These are phyloP conservation scores for Lepiota brunneoincarnata DNA, from an alignment of 768 basidiomycete species.

Conservation along the genomic window DNA sequence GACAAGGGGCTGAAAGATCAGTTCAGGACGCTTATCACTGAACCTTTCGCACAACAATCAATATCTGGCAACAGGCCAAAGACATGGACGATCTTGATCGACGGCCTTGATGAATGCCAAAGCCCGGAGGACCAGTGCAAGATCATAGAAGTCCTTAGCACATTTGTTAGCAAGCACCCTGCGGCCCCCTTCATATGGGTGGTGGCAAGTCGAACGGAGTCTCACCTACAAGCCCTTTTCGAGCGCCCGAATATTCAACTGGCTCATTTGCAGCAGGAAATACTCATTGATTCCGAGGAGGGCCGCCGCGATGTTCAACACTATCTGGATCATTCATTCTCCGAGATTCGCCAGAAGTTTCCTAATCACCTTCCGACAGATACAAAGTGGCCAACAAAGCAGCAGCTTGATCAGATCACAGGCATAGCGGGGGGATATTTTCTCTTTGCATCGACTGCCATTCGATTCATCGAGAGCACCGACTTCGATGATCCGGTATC, in stretches of 20 bases:
- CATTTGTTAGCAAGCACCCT: background rate
- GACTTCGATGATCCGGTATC: background rate
- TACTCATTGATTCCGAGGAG: background rate
- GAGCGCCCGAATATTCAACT: too few species aligned
- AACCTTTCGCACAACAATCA: slow-evolving; percentile 3
- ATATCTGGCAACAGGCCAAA: too few species aligned
- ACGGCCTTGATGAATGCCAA: background rate
- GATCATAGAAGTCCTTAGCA: background rate
- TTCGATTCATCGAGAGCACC: background rate
- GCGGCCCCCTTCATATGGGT: background rate
- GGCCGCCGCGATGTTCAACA: background rate
- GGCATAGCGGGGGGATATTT: background rate
- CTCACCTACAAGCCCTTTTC: background rate
- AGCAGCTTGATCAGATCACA: background rate
- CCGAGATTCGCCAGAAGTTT: background rate
- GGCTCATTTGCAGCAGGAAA: background rate
- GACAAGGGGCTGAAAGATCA: slow-evolving; percentile 16
- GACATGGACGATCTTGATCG: background rate
- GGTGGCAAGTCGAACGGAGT: background rate
- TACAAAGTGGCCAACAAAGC: background rate
- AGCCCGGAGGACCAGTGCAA: background rate
- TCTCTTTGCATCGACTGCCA: background rate
- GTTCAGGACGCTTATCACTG: slow-evolving; percentile 20
- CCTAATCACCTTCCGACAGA: background rate
- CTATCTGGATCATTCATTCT: background rate